Percentiles rank a stretch among this genome's conserved stretches.
phyloP scores from a whole-genome alignment of 371 early-diverging fungal genomes.

The Nosema bombycis region DNA sequence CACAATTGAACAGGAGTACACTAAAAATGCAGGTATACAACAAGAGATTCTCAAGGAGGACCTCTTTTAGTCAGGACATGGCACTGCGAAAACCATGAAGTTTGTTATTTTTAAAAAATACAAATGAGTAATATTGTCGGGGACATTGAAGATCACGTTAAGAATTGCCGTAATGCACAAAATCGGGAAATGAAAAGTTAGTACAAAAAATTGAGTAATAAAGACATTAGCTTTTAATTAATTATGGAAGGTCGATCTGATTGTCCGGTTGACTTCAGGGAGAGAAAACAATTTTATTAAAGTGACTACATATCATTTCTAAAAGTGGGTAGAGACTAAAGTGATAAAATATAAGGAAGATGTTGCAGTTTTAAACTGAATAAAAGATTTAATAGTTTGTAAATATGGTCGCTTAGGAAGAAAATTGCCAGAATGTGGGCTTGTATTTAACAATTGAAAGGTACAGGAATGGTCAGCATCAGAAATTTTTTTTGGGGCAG shows the following conservation, averaged over 20 bases:
- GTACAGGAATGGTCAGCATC: background rate
- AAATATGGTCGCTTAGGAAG: slow-evolving; percentile 12
- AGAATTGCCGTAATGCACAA: slow-evolving; percentile 20
- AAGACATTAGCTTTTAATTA: background rate
- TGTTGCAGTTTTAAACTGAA: background rate
- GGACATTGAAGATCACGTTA: slow-evolving; percentile 13
- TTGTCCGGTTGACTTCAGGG: background rate
- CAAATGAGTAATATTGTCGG: slow-evolving; percentile 7
- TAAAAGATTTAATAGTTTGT: background rate
- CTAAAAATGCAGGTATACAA: background rate
- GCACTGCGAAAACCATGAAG: slow-evolving; percentile 6
- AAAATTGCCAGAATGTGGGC: slow-evolving; percentile 17
- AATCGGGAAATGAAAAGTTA: background rate
- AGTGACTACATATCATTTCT: background rate
- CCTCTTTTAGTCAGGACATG: background rate
- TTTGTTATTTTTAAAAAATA: slow-evolving; percentile 11
- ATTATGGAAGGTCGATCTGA: slow-evolving; percentile 24
- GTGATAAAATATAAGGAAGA: background rate
- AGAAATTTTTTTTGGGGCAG: background rate
- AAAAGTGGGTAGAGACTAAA: slow-evolving; percentile 5
- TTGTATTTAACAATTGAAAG: slow-evolving; percentile 19
- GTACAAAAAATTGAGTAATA: background rate
- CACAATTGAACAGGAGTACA: background rate
- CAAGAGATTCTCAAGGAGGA: background rate
- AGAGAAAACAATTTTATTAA: background rate